Percentiles rank a stretch among this genome's conserved stretches.
Conservation (phyloP, 192 early-diverging fungal species). For the Geranomyces variabilis region DNA sequence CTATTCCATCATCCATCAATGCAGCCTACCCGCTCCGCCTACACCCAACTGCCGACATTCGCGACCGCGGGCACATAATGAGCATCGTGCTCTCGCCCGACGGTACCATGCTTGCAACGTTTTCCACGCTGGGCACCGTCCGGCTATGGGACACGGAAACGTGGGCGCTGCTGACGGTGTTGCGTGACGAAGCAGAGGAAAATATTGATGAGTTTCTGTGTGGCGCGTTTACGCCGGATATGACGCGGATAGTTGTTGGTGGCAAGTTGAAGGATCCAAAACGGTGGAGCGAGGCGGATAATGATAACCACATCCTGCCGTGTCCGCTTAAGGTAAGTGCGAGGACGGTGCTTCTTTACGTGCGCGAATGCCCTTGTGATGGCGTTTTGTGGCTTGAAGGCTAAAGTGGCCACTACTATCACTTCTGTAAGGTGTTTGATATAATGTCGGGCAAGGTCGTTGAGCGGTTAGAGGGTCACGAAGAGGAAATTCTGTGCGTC, state of each 20-base stretch:
- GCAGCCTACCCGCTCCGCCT: constrained; percentile 70
- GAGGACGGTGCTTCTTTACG: not conserved
- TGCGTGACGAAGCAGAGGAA: constrained; percentile 44
- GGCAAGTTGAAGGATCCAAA: constrained; percentile 91
- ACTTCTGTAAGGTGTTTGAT: constrained; percentile 81
- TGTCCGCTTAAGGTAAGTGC: constrained; percentile 81
- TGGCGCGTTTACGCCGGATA: constrained; percentile 75
- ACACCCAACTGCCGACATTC: constrained; percentile 62
- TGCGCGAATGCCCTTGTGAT: no score
- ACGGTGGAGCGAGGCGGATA: constrained; percentile 85
- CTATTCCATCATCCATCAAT: constrained; percentile 70
- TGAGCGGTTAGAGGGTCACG: constrained; percentile 76
- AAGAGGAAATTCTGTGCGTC: constrained; percentile 85
- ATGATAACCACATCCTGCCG: constrained; percentile 92
- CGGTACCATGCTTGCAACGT: constrained; percentile 82
- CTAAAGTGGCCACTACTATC: no score
- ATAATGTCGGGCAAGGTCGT: constrained; percentile 80
- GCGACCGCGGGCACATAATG: constrained; percentile 77
- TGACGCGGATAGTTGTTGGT: constrained; percentile 70
- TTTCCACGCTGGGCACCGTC: constrained; percentile 76
- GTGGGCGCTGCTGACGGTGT: constrained; percentile 66
- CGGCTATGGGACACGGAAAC: constrained; percentile 83
- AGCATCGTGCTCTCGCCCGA: constrained; percentile 85
- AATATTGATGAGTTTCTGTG: constrained; percentile 94
- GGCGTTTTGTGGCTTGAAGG: no score